A percentile compares a stretch with the other conserved stretches of the same genome.
Conservation (phyloP, 768 basidiomycete species). For the Serendipita vermifera region DNA sequence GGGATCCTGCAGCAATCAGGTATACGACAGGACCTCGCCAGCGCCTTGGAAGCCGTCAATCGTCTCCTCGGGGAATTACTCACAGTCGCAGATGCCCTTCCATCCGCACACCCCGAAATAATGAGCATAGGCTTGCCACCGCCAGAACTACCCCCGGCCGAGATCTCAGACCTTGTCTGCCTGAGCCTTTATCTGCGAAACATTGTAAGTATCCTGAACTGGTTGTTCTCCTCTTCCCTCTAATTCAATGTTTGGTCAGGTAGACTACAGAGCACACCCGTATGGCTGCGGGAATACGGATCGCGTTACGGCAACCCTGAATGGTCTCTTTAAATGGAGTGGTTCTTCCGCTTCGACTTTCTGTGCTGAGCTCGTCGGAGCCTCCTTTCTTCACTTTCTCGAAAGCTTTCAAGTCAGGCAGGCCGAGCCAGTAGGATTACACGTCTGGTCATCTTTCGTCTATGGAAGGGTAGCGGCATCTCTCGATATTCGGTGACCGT, state of each 20-base stretch:
- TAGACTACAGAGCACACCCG: neutral
- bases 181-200: neutral
- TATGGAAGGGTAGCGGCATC: neutral
- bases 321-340: neutral
- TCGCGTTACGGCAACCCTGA: neutral
- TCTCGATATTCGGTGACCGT: too few relatives aligned
- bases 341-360: neutral
- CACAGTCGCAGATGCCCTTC: neutral
- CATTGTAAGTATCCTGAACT: neutral
- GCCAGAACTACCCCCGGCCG: neutral
- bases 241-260: neutral
- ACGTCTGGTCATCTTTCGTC: neutral
- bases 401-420: neutral
- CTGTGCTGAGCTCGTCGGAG: constrained; percentile 4
- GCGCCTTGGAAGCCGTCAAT: neutral
- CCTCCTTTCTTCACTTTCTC: neutral
- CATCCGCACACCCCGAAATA: neutral
- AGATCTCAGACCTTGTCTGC: neutral
- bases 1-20: neutral
- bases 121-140: neutral
- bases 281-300: constrained; percentile 1
- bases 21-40: neutral
- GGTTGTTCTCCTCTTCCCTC: neutral
- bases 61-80: neutral
- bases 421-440: neutral